These are phyloP conservation scores for Nannochloris sp. DNA, from an alignment of 139 green algal genomes.

Conservation along the genomic window DNA sequence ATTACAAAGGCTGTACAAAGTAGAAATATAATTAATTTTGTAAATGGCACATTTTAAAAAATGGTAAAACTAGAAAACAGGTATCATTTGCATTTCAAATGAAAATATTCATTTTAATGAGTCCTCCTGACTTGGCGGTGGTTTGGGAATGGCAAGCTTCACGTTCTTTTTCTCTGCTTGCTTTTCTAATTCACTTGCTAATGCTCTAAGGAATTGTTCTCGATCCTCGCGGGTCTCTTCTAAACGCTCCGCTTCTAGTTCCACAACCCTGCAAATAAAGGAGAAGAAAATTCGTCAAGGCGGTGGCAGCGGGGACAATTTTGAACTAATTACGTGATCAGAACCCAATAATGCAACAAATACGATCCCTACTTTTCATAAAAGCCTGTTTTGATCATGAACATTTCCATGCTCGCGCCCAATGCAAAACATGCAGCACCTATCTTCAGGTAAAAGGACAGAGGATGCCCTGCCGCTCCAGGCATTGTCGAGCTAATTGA, in stretches of 20 bases:
- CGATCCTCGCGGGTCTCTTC: constrained; percentile 40
- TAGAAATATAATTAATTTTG: not conserved
- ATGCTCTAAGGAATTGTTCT: constrained; percentile 24
- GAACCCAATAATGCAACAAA: too few relatives aligned
- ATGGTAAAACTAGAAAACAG: not conserved
- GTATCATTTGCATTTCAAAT: not conserved
- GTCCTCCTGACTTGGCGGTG: not conserved
- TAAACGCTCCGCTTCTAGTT: constrained; percentile 43
- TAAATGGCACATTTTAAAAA: not conserved
- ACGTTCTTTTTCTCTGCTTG: constrained; percentile 36
- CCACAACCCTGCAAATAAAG: constrained; percentile 30
- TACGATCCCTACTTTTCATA: constrained; percentile 55
- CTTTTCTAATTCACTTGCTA: constrained; percentile 38
- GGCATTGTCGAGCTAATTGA: too few relatives aligned
- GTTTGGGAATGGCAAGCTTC: constrained; percentile 15
- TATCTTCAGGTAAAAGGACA: constrained; percentile 44
- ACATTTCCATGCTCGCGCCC: constrained; percentile 75
- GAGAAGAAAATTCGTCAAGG: not conserved
- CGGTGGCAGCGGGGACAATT: not conserved
- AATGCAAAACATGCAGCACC: constrained; percentile 31
- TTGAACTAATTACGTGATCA: not conserved
- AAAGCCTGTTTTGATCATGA: constrained; percentile 91
- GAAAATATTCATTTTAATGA: not conserved
- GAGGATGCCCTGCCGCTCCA: not conserved
- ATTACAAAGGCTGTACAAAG: not conserved